Evolutionary conservation across 768 basidiomycete genomes (phyloP).

Genomic region (Trichaptum fuscoviolaceum): DNA sequence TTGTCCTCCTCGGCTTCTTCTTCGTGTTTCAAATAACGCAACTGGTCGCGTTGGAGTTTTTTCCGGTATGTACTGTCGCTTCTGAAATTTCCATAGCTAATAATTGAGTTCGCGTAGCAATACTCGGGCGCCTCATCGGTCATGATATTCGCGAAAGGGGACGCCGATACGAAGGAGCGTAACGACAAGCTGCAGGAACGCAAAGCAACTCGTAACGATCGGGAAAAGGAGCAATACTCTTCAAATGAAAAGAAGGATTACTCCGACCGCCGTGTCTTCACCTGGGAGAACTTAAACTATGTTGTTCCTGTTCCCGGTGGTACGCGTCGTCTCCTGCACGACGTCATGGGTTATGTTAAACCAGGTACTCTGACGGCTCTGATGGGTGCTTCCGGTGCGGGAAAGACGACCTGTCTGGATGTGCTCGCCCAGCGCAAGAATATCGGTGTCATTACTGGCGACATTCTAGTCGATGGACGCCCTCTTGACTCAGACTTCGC

Average conservation of each 20-base stretch:
- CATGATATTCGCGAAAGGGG: conserved; percentile 58
- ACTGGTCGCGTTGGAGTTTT: conserved; percentile 59
- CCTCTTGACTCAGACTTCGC: conserved; percentile 51
- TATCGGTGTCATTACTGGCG: conserved; percentile 60
- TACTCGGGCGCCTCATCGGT: conserved; percentile 44
- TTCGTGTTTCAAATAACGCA: conserved; percentile 66
- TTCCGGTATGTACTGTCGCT: conserved; percentile 40
- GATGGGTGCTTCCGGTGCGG: conserved; percentile 83
- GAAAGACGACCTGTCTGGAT: conserved; percentile 74
- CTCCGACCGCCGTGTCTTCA: conserved; percentile 52
- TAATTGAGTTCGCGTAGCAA: conserved; percentile 31
- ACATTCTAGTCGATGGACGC: conserved; percentile 60
- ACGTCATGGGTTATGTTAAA: conserved; percentile 75
- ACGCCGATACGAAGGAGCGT: conserved; percentile 44
- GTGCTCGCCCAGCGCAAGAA: conserved; percentile 71
- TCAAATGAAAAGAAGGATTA: conserved; percentile 15
- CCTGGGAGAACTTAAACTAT: conserved; percentile 79
- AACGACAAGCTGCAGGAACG: conserved; percentile 49
- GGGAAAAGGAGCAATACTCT: conserved; percentile 14
- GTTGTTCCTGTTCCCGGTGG: conserved; percentile 65
- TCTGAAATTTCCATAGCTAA: neutral
- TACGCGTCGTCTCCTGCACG: conserved; percentile 57
- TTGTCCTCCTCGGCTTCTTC: conserved; percentile 68
- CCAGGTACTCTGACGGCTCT: conserved; percentile 86
- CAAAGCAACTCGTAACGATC: conserved; percentile 37